phyloP scores from a whole-genome alignment of 1,139 yeast species.

The Candida neerlandica region DNA sequence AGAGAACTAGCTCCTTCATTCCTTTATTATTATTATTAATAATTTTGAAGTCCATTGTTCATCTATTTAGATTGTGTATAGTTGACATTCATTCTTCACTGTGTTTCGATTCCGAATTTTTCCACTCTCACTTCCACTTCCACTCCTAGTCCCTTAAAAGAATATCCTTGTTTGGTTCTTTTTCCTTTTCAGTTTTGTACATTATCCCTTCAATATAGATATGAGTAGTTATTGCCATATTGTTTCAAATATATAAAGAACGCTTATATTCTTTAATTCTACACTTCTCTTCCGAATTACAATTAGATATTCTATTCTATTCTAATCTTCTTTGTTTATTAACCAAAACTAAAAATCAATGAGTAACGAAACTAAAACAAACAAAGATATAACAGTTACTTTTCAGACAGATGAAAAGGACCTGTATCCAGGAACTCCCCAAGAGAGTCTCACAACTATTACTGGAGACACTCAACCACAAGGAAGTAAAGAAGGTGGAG shows the following conservation, averaged over 20 bases:
- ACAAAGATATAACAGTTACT: constrained; percentile 4
- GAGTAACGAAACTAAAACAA: not conserved
- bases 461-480: constrained; percentile 1
- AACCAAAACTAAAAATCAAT: not conserved
- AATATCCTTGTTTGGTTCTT: not conserved
- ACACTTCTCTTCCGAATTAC: not conserved
- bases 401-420: constrained; percentile 8
- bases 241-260: not conserved
- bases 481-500: constrained; percentile 4
- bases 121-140: not conserved
- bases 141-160: not conserved
- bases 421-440: constrained; percentile 12
- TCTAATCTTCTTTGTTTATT: not conserved
- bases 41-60: not conserved
- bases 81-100: not conserved
- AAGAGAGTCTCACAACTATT: constrained; percentile 12
- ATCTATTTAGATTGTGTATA: not conserved
- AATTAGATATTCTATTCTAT: not conserved
- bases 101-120: constrained; percentile 3
- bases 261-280: not conserved
- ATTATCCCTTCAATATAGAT: too few species aligned
- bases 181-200: too few species aligned
- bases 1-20: not conserved
- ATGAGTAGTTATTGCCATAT: too few species aligned
- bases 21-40: too few species aligned